Evolutionary conservation across 2,329 filamentous ascomycete species (phyloP).

Genomic region (Amylocarpus encephaloides): DNA sequence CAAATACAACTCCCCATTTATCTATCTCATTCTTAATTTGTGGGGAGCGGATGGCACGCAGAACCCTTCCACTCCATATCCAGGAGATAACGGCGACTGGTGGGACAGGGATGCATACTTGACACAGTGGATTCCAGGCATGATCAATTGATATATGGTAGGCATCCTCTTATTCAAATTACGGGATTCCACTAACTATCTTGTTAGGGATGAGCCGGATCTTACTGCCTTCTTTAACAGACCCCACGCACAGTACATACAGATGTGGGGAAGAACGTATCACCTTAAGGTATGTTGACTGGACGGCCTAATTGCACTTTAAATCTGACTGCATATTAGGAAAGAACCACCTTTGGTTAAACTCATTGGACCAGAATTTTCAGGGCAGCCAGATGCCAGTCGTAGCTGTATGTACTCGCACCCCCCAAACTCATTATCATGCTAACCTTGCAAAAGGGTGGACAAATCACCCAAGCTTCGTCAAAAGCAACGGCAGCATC

Average conservation of each 20-base stretch:
- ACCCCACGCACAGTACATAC: constrained; percentile 35
- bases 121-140: constrained; percentile 33
- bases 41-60: constrained; percentile 44
- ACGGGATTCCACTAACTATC: not conserved
- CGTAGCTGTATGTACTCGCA: not conserved
- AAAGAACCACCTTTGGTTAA: not conserved
- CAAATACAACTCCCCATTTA: constrained; percentile 38
- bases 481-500: constrained; percentile 33
- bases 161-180: not conserved
- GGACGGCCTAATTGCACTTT: not conserved
- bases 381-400: constrained; percentile 26
- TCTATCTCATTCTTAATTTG: constrained; percentile 40
- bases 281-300: constrained; percentile 35
- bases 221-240: constrained; percentile 32
- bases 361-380: constrained; percentile 36
- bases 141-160: constrained; percentile 42
- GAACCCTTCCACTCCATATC: constrained; percentile 34
- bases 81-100: constrained; percentile 46
- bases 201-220: constrained; percentile 42
- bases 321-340: not conserved
- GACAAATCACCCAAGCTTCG: constrained; percentile 32
- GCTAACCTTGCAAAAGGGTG: constrained; percentile 30
- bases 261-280: constrained; percentile 36
- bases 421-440: not conserved
- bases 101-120: constrained; percentile 39